phyloP scores from a whole-genome alignment of 2,329 filamentous ascomycete species.

The Colletotrichum echinochloae region DNA sequence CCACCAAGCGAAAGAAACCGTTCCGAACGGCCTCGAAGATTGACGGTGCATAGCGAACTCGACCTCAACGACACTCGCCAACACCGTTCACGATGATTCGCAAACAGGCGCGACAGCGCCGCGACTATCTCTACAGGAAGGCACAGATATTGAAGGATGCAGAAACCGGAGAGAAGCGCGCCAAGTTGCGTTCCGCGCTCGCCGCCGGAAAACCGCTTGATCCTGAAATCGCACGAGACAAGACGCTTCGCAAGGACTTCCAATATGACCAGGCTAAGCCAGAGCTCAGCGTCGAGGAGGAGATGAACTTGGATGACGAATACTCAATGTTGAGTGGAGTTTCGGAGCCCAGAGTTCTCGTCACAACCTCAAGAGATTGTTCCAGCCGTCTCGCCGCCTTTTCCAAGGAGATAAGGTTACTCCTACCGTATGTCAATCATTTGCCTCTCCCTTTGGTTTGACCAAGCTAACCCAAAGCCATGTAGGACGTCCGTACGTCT shows the following conservation, averaged over 20 bases:
- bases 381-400: constrained; percentile 88
- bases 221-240: constrained; percentile 86
- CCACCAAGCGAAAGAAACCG: too few species aligned
- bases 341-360: constrained; percentile 72
- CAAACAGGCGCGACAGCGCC: constrained; percentile 57
- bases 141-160: constrained; percentile 90
- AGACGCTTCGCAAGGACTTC: constrained; percentile 84
- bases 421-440: constrained; percentile 66
- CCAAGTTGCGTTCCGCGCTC: constrained; percentile 86
- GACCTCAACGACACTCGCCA: background rate
- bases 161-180: constrained; percentile 91
- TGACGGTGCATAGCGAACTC: background rate
- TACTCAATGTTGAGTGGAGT: constrained; percentile 92
- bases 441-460: constrained; percentile 53
- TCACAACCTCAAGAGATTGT: constrained; percentile 88
- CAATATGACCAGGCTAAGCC: constrained; percentile 90
- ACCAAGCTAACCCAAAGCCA: constrained; percentile 68
- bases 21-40: background rate
- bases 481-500: constrained; percentile 80
- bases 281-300: constrained; percentile 74
- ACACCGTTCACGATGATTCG: constrained; percentile 42
- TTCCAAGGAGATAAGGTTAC: constrained; percentile 87
- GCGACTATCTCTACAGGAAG: constrained; percentile 82
- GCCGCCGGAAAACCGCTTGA: constrained; percentile 91
- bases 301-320: constrained; percentile 86